A percentile compares a stretch with the other conserved stretches of the same genome.
phyloP scores from a whole-genome alignment of 306 rosid species.

The Cicer pinnatifidum region DNA sequence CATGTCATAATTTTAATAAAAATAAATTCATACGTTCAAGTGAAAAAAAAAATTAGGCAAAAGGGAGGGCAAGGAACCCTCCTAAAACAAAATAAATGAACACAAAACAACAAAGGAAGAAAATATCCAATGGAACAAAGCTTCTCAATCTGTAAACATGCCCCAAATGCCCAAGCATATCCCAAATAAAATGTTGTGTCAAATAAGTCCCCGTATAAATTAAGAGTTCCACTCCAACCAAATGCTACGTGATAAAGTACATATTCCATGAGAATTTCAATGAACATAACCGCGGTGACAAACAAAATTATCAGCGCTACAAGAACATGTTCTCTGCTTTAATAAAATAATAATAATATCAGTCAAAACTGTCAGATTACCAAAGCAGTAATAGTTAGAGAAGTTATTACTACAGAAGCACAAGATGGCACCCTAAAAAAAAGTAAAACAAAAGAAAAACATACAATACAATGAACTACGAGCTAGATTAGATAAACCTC shows the following conservation, averaged over 20 bases:
- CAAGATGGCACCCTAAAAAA: no score
- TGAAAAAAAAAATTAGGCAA: neutral
- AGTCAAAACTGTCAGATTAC: no score
- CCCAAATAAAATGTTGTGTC: neutral
- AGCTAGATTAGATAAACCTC: no score
- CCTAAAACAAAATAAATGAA: neutral
- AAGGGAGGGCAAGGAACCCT: neutral
- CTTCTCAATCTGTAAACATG: neutral
- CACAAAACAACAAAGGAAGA: neutral
- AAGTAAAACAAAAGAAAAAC: no score
- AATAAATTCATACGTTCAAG: neutral
- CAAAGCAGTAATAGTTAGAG: no score
- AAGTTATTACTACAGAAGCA: no score
- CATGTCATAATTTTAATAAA: neutral
- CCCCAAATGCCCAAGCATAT: neutral
- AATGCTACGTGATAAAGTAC: slow-evolving; percentile 9
- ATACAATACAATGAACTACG: no score
- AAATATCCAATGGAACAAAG: slow-evolving; percentile 3
- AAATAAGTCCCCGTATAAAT: neutral
- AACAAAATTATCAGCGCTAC: neutral
- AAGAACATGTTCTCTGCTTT: neutral
- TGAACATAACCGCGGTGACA: no score
- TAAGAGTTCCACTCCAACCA: neutral
- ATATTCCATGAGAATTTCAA: neutral
- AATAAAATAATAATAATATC: neutral